Percentiles rank a stretch among this genome's conserved stretches.
phyloP scores from a whole-genome alignment of 2,329 filamentous ascomycete genomes.

The Zopfia rhizophila region DNA sequence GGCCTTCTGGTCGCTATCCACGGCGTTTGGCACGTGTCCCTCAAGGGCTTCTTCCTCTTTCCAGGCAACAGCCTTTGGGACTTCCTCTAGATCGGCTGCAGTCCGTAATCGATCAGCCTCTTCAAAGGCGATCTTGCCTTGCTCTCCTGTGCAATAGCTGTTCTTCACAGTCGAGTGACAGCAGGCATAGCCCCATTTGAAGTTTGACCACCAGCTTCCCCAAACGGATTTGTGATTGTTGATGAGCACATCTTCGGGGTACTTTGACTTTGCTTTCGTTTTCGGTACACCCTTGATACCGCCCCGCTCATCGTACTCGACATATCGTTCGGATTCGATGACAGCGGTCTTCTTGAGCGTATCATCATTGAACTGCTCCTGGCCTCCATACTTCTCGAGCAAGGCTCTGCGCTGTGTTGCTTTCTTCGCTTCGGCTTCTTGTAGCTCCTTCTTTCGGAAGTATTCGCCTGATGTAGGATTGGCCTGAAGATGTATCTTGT shows the following conservation, averaged over 20 bases:
- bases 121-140: slow-evolving; percentile 83
- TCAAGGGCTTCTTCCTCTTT: slow-evolving; percentile 54
- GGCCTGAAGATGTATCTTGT: slow-evolving; percentile 88
- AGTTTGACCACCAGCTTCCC: slow-evolving; percentile 97
- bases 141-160: slow-evolving; percentile 95
- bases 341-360: slow-evolving; percentile 74
- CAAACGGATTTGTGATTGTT: slow-evolving; percentile 95
- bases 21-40: slow-evolving; percentile 57
- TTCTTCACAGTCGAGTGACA: slow-evolving; percentile 96
- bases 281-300: slow-evolving; percentile 87
- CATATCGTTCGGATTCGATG: slow-evolving; percentile 83
- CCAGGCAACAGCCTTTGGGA: slow-evolving; percentile 54
- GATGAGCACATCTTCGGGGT: slow-evolving; percentile 84
- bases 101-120: slow-evolving; percentile 73
- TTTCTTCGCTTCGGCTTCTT: slow-evolving; percentile 76
- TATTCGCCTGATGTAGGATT: slow-evolving; percentile 95
- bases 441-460: slow-evolving; percentile 79
- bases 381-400: slow-evolving; percentile 83
- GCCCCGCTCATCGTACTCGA: slow-evolving; percentile 94
- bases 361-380: slow-evolving; percentile 69
- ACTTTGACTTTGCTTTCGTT: slow-evolving; percentile 85
- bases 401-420: slow-evolving; percentile 75
- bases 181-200: slow-evolving; percentile 95
- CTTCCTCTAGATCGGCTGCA: slow-evolving; percentile 57
- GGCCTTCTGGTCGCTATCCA: slow-evolving; percentile 53